These are phyloP conservation scores for Fusarium sp. DNA, from an alignment of 2,329 filamentous ascomycete species.

Conservation along the genomic window DNA sequence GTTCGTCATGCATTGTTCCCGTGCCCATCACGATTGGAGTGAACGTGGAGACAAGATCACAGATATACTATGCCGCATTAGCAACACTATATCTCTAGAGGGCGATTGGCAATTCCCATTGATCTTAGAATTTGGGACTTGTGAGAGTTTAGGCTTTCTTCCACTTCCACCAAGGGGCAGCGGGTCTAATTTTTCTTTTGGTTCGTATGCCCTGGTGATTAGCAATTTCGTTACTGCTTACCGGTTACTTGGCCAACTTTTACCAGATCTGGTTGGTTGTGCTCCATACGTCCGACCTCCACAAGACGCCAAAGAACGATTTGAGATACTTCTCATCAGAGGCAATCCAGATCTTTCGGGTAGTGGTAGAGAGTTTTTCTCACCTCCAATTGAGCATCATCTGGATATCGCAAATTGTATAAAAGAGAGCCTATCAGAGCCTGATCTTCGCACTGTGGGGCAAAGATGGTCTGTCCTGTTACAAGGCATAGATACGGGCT, in stretches of 20 bases:
- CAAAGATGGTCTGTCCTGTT: background rate
- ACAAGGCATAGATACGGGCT: fast-evolving
- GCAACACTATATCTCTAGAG: too few relatives aligned
- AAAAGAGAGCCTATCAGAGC: fast-evolving
- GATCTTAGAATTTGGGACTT: too few relatives aligned
- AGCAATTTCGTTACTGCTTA: background rate
- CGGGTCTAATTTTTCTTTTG: too few relatives aligned
- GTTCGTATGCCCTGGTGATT: fast-evolving
- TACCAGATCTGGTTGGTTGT: fast-evolving
- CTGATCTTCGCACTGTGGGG: fast-evolving
- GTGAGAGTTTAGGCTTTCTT: too few relatives aligned
- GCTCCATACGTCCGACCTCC: background rate
- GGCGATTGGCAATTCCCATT: too few relatives aligned
- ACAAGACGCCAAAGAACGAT: fast-evolving
- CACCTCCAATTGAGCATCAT: background rate
- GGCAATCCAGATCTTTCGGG: fast-evolving
- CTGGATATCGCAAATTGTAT: background rate
- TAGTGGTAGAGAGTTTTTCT: fast-evolving
- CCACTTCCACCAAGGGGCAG: too few relatives aligned
- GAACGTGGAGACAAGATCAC: too few relatives aligned
- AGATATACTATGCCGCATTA: too few relatives aligned
- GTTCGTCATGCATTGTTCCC: too few relatives aligned
- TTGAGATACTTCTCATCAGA: background rate
- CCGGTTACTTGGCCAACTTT: background rate
- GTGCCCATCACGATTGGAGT: too few relatives aligned